Evolutionary conservation across 345 rosid genomes (phyloP).

Genomic region (Bruguiera parviflora): DNA sequence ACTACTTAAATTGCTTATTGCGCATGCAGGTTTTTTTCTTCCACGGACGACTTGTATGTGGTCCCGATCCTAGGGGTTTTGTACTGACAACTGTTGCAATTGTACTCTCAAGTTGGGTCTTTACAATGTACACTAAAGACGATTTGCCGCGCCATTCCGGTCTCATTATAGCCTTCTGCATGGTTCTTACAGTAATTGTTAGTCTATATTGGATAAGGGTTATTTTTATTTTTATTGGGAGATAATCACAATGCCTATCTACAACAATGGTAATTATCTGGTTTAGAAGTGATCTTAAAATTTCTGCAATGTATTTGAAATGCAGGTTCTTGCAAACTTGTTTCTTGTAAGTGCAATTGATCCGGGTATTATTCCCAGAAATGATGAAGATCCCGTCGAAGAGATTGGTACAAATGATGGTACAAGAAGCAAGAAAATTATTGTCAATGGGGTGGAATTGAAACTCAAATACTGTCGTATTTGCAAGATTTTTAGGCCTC

Average conservation of each 20-base stretch:
- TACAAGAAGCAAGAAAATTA: conserved; percentile 26
- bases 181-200: conserved; percentile 26
- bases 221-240: too few relatives aligned
- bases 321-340: conserved; percentile 35
- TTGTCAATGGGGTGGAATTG: conserved; percentile 33
- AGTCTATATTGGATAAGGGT: background rate
- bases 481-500: conserved; percentile 38
- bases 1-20: background rate
- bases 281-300: too few relatives aligned
- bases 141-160: conserved; percentile 21
- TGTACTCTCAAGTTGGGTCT: conserved; percentile 38
- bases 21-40: conserved; percentile 39
- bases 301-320: too few relatives aligned
- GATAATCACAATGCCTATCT: too few relatives aligned
- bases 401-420: conserved; percentile 21
- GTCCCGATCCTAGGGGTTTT: conserved; percentile 44
- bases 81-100: conserved; percentile 29
- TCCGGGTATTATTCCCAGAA: conserved; percentile 41
- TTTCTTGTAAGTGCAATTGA: conserved; percentile 30
- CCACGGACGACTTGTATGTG: conserved; percentile 37
- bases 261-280: too few relatives aligned
- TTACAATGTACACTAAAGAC: conserved; percentile 22
- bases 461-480: conserved; percentile 37
- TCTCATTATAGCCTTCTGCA: conserved; percentile 12
- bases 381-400: conserved; percentile 14